A percentile compares a stretch with the other conserved stretches of the same genome.
These are phyloP conservation scores for Phytomonas francai DNA, from an alignment of 208 protist species.

Conservation along the genomic window DNA sequence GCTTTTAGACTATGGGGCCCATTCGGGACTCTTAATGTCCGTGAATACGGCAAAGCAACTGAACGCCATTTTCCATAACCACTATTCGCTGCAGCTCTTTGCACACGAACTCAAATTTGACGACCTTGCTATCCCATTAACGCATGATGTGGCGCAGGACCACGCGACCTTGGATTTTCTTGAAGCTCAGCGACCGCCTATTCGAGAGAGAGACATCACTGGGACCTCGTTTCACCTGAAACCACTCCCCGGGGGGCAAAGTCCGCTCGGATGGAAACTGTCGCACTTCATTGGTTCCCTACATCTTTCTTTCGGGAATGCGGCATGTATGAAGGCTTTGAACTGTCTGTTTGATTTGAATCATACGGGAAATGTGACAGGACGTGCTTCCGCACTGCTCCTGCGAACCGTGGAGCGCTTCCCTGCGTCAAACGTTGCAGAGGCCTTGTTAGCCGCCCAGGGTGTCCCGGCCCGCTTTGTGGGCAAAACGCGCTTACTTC, in stretches of 20 bases:
- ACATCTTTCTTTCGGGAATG: constrained; percentile 30
- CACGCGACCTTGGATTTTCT: constrained; percentile 29
- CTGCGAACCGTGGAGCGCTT: constrained; percentile 47
- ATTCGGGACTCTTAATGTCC: constrained; percentile 40
- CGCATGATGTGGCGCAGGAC: background rate
- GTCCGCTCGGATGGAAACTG: constrained; percentile 73
- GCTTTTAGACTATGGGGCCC: constrained; percentile 33
- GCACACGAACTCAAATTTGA: constrained; percentile 63
- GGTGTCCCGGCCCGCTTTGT: constrained; percentile 56
- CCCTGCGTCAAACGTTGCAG: constrained; percentile 47
- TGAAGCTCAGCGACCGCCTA: constrained; percentile 22
- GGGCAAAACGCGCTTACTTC: constrained; percentile 33
- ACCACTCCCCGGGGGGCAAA: constrained; percentile 60
- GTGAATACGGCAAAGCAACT: constrained; percentile 46
- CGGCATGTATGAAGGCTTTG: background rate
- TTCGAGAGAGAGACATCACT: constrained; percentile 31
- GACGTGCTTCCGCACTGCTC: constrained; percentile 36
- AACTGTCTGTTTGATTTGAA: constrained; percentile 12
- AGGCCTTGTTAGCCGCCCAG: constrained; percentile 68
- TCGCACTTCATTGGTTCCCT: constrained; percentile 78
- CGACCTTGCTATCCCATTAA: constrained; percentile 35
- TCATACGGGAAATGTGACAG: constrained; percentile 4
- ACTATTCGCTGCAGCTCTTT: constrained; percentile 65
- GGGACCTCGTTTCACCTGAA: constrained; percentile 67
- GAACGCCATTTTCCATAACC: constrained; percentile 73